Conservation (phyloP, 352 stramenopile genomes). For the Discostella stelligera region DNA sequence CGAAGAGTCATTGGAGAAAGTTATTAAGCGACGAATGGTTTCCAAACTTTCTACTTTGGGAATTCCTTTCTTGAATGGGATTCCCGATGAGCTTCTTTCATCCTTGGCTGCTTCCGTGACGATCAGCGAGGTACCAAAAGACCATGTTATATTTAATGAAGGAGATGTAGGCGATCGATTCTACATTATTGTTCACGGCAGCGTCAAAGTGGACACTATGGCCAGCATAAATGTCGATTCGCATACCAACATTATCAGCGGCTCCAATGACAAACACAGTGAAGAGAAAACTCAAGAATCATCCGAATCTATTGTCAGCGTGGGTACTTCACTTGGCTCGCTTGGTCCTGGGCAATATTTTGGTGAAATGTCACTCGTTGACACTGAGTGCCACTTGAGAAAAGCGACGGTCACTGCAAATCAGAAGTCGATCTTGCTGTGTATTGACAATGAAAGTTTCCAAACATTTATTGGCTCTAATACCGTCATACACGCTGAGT, state of each 20-base stretch:
- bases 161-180: constrained; percentile 54
- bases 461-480: constrained; percentile 49
- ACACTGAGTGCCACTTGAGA: constrained; percentile 22
- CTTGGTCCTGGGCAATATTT: constrained; percentile 62
- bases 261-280: background rate
- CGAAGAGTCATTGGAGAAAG: constrained; percentile 34
- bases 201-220: constrained; percentile 43
- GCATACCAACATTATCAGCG: constrained; percentile 2
- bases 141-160: constrained; percentile 57
- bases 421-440: constrained; percentile 56
- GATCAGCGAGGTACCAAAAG: constrained; percentile 49
- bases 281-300: background rate
- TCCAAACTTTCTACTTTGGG: constrained; percentile 50
- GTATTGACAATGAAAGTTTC: constrained; percentile 55
- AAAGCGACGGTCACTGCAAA: constrained; percentile 47
- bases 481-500: constrained; percentile 39
- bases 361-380: constrained; percentile 58
- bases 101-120: constrained; percentile 27
- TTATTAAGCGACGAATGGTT: constrained; percentile 59
- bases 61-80: constrained; percentile 58
- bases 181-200: constrained; percentile 62
- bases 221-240: constrained; percentile 5
- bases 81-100: constrained; percentile 45
- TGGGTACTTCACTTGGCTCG: constrained; percentile 28
- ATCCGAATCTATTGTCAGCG: background rate